These are phyloP conservation scores for Insectozyma bohioensis DNA, from an alignment of 1,139 yeast genomes.

Conservation along the genomic window DNA sequence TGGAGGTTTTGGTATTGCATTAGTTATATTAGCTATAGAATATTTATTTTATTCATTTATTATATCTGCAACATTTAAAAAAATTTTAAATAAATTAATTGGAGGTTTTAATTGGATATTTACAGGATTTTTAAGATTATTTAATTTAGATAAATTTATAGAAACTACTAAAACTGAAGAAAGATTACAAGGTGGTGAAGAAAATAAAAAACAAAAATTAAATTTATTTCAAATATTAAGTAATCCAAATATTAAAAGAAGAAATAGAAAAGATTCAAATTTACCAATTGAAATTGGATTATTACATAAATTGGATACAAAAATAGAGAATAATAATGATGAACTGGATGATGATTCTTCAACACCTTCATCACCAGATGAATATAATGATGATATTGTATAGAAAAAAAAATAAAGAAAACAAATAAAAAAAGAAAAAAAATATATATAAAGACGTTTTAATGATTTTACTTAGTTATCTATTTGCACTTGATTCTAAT, in stretches of 20 bases:
- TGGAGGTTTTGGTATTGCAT: constrained; percentile 63
- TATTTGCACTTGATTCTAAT: constrained; percentile 40
- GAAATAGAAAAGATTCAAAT: constrained; percentile 58
- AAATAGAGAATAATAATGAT: constrained; percentile 1
- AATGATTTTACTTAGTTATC: constrained; percentile 17
- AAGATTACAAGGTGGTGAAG: constrained; percentile 3
- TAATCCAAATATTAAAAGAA: constrained; percentile 25
- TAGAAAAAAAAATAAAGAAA: too few species aligned
- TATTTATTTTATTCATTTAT: constrained; percentile 56
- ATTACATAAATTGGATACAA: constrained; percentile 13
- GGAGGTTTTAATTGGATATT: constrained; percentile 3
- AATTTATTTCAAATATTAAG: constrained; percentile 11
- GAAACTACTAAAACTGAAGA: constrained; percentile 3
- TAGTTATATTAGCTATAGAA: constrained; percentile 57
- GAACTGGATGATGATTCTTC: constrained; percentile 2
- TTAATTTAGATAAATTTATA: constrained; percentile 16
- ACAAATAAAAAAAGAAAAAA: too few species aligned
- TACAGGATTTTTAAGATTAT: constrained; percentile 11
- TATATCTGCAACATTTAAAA: constrained; percentile 31
- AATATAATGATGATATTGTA: constrained; percentile 15
- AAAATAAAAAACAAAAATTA: constrained; percentile 5
- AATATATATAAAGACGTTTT: too few species aligned
- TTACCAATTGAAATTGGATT: constrained; percentile 25
- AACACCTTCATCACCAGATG: constrained; percentile 1
- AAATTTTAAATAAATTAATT: constrained; percentile 17